Base-by-base conservation (phyloP, 768 basidiomycete species). In the Candolleomyces efflorescens region DNA sequence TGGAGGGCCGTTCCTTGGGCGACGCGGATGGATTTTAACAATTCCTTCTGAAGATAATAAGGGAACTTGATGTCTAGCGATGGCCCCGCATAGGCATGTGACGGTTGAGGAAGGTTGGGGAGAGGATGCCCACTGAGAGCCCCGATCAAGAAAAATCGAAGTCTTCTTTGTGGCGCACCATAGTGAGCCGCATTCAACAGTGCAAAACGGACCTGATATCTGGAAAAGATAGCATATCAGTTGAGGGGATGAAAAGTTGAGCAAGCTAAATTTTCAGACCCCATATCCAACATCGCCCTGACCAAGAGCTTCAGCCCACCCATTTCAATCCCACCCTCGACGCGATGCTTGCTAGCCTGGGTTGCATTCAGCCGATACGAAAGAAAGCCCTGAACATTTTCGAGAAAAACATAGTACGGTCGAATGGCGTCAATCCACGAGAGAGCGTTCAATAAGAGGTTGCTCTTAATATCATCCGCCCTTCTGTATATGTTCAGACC, bases 261-360 rank as follows among this genome's bases (percentile, higher is more conserved):
- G 6, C 13, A 12, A n/a, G n/a, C 32, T 22, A 49, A 45, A 36
- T 27, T 9, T 39, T 60, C 74, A 53, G 67, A 91, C 90, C 78
- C 78, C 81, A 94, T 82, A 27, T 84, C 81, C 3, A 85, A 63
- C 59, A 93, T 65, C 0, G 83, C 81, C 3, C 84, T 73, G 0
- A 83, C 65, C 18, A 91, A 64, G 17, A 92, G 76, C 67, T 90
- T 92, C 1, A 92, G 64, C 0, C 88, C 88, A 6, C 92, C 91
- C 78, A 82, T 82, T n/a, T 79, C 73, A 39, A 90, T 81, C 0
- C 87, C 89, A 12, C 87, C 88, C 45, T 74, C 76, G 0, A 85
- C 74, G n/a, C 71, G 64, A 68, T 88, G 70, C 27, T 62, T 59
- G 12, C 70, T 69, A 10, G 64, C 71, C 60, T 82, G 79, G 3